A percentile compares a stretch with the other conserved stretches of the same genome.
phyloP scores from a whole-genome alignment of 2,329 filamentous ascomycete species.

The Epichloe hybrida region DNA sequence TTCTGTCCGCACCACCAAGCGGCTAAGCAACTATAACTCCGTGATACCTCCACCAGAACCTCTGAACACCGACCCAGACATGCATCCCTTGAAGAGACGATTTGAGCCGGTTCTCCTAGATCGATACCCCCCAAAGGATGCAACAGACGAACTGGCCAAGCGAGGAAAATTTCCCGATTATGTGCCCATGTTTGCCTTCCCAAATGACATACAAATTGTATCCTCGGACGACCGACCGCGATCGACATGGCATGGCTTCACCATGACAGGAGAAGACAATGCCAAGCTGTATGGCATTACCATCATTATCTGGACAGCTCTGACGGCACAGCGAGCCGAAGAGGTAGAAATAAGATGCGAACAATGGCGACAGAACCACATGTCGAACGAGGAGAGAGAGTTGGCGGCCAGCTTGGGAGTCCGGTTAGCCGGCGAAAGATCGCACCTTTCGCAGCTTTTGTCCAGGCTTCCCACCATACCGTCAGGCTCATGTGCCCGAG shows the following conservation, averaged over 20 bases:
- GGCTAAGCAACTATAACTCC: constrained; percentile 94
- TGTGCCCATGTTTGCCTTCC: constrained; percentile 98
- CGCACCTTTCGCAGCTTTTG: constrained; percentile 77
- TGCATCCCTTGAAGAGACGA: constrained; percentile 86
- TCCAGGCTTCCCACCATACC: constrained; percentile 67
- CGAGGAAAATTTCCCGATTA: constrained; percentile 90
- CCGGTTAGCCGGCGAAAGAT: constrained; percentile 72
- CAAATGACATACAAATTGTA: constrained; percentile 93
- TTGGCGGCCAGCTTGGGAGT: constrained; percentile 84
- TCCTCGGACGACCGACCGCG: constrained; percentile 86
- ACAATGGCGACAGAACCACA: constrained; percentile 70
- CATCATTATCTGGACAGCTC: constrained; percentile 81
- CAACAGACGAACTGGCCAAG: constrained; percentile 64
- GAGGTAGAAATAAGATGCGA: constrained; percentile 74
- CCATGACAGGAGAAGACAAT: constrained; percentile 90
- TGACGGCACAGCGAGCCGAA: constrained; percentile 69
- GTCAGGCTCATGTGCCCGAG: constrained; percentile 69
- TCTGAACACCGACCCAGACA: constrained; percentile 74
- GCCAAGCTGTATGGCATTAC: constrained; percentile 86
- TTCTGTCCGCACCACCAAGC: constrained; percentile 64
- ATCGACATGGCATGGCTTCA: constrained; percentile 98
- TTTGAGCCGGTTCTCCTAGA: constrained; percentile 96
- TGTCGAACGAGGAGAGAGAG: constrained; percentile 84
- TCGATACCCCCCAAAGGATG: constrained; percentile 78
- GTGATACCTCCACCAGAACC: constrained; percentile 91